A percentile compares a stretch with the other conserved stretches of the same genome.
Conservation (phyloP, 148 eudicot species). For the Arctostaphylos glauca region DNA sequence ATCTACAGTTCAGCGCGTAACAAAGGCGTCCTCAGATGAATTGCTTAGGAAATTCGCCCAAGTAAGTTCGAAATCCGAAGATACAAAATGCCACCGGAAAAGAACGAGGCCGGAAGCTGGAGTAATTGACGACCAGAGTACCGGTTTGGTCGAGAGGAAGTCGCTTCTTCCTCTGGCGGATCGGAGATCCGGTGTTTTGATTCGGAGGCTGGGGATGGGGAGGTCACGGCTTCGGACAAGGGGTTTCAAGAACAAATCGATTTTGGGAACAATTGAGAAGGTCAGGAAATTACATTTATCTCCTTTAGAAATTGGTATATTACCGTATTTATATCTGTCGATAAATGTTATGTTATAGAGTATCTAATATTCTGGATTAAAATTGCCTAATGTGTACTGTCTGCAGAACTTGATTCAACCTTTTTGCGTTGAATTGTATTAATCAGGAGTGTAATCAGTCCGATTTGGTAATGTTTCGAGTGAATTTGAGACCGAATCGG, state of each 20-base stretch:
- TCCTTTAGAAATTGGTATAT: background rate
- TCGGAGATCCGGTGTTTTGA: conserved; percentile 30
- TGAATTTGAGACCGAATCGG: too few species aligned
- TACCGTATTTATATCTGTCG: background rate
- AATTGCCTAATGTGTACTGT: too few species aligned
- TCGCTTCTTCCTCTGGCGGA: conserved; percentile 39
- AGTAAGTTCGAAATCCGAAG: conserved; percentile 34
- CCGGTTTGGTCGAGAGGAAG: conserved; percentile 39
- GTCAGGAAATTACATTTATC: conserved; percentile 20
- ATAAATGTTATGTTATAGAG: background rate
- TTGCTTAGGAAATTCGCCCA: conserved; percentile 73
- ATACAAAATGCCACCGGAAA: conserved; percentile 33
- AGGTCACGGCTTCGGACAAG: conserved; percentile 38
- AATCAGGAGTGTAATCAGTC: too few species aligned
- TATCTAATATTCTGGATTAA: background rate
- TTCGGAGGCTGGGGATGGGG: conserved; percentile 40
- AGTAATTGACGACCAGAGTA: background rate
- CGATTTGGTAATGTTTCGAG: too few species aligned
- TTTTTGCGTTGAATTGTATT: too few species aligned
- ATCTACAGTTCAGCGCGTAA: conserved; percentile 55
- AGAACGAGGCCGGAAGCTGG: background rate
- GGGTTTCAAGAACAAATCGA: conserved; percentile 42
- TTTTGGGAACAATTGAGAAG: conserved; percentile 62
- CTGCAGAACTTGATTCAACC: too few species aligned
- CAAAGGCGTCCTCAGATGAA: conserved; percentile 73